Evolutionary conservation across 164 flowering plant species (phyloP), one percentile per base, ranked within the genome.

Genomic region (Liriodendron chinense): DNA sequence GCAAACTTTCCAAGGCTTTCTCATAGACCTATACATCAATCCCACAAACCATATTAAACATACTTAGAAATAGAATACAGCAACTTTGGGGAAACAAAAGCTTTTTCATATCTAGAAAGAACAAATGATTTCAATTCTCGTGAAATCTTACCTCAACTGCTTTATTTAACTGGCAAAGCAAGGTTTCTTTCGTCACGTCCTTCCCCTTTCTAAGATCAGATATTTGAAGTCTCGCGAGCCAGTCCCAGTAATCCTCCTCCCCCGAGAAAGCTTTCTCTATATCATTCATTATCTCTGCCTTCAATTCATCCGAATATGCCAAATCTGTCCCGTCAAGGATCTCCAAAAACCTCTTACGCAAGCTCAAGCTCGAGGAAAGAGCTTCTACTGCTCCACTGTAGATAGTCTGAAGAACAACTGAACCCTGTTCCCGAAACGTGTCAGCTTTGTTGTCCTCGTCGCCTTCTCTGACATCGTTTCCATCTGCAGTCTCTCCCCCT

Each of bases 171-270:
- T 80, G 86, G 75, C 75, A 57, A 61, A 63, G 75, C 22, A 64
- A 47, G 5, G 65, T 68, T 47, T 77, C 82, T 50, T 69, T 75
- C 65, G 68, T 73, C 24, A 61, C 69, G 21, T 80, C 80, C 22
- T 75, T 79, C 34, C 48, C 26, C 74, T 47, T 82, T 56, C 71
- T 63, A 49, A 65, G 49, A 68, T 70, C 78, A 72, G 10, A 23
- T 34, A 82, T 25, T 82, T 86, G 84, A 79, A 67, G 82, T 78
- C 88, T 90, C 13, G 97, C 98, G 68, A 89, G 89, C 99, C 99
- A 96, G 75, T 94, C 94, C 98, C 99, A 94, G 72, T 88, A 96
- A 57, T 85, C 84, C 10, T 94, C 91, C 2, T 90, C n/a, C n/a
- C n/a, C n/a, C n/a, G 87, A 86, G 80, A 96, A 94, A 73, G 90